Conservation (phyloP, 73 alveolate genomes). For the Paramecium bursaria region DNA sequence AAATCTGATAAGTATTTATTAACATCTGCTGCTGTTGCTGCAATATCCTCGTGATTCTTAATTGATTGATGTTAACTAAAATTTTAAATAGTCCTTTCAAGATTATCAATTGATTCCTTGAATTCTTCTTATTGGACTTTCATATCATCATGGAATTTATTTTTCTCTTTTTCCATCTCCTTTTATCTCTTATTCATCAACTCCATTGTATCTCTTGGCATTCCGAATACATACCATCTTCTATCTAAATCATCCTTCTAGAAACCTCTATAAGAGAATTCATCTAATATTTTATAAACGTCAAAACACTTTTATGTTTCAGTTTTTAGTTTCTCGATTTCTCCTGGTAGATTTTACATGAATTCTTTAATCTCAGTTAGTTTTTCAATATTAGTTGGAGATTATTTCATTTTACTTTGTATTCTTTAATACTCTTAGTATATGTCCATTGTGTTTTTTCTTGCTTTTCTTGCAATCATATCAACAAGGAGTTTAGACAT, state of each 20-base stretch:
- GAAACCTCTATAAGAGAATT: slow-evolving; percentile 93
- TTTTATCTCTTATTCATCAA: slow-evolving; percentile 88
- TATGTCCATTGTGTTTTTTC: slow-evolving; percentile 89
- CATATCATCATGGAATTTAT: slow-evolving; percentile 93
- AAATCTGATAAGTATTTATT: slow-evolving; percentile 94
- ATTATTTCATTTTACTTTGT: slow-evolving; percentile 91
- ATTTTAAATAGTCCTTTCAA: slow-evolving; percentile 93
- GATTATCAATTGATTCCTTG: slow-evolving; percentile 92
- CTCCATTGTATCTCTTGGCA: slow-evolving; percentile 93
- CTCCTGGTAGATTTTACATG: slow-evolving; percentile 93
- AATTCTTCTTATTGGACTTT: slow-evolving; percentile 94
- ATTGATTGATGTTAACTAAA: slow-evolving; percentile 91
- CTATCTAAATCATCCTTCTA: slow-evolving; percentile 91
- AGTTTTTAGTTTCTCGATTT: slow-evolving; percentile 91
- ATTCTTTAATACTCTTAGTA: slow-evolving; percentile 92
- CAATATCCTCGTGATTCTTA: slow-evolving; percentile 90
- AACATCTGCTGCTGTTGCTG: slow-evolving; percentile 88
- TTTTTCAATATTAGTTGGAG: slow-evolving; percentile 96
- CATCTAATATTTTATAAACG: slow-evolving; percentile 92
- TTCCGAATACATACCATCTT: slow-evolving; percentile 97
- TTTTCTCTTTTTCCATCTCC: slow-evolving; percentile 96
- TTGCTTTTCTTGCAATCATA: slow-evolving; percentile 96
- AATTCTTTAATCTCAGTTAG: slow-evolving; percentile 94
- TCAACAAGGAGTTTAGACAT: slow-evolving; percentile 94
- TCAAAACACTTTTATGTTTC: slow-evolving; percentile 90